A percentile compares a stretch with the other conserved stretches of the same genome.
Evolutionary conservation across 345 rosid genomes (phyloP).

Genomic region (Toxicodendron radicans): DNA sequence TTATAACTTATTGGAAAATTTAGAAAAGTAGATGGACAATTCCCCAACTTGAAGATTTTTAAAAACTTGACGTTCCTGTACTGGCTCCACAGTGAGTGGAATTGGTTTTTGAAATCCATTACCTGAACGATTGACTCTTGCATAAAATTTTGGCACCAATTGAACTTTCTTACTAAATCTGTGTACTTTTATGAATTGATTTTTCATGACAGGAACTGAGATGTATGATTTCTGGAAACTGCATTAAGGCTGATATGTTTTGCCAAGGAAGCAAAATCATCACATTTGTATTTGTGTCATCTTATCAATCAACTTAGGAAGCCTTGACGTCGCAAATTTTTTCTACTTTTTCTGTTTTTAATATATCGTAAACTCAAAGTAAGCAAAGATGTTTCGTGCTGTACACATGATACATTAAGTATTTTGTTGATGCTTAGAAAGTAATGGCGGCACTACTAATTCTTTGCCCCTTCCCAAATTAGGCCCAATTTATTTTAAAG

Average conservation of each 20-base stretch:
- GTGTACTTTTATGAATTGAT: neutral
- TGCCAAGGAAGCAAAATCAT: neutral
- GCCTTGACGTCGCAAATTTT: neutral
- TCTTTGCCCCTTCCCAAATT: neutral
- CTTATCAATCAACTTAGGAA: neutral
- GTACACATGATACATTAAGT: neutral
- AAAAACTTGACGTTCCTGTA: too few species aligned
- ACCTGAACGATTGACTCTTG: neutral
- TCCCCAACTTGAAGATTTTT: too few species aligned
- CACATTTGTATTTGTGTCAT: neutral
- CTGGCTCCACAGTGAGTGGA: neutral
- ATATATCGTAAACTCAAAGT: neutral
- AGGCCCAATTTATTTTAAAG: neutral
- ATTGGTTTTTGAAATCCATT: neutral
- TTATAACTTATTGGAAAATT: too few species aligned
- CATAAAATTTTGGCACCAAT: neutral
- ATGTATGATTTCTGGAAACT: neutral
- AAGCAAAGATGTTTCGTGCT: neutral
- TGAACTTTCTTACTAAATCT: neutral
- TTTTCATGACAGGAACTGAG: neutral
- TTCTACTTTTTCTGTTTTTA: neutral
- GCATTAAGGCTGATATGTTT: neutral
- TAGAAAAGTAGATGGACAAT: too few species aligned
- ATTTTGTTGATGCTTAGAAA: neutral
- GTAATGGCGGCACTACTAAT: neutral